Evolutionary conservation across 2,329 filamentous ascomycete species (phyloP), one percentile per base, ranked within the genome.

Genomic region (Ascochyta clinopodiicola): DNA sequence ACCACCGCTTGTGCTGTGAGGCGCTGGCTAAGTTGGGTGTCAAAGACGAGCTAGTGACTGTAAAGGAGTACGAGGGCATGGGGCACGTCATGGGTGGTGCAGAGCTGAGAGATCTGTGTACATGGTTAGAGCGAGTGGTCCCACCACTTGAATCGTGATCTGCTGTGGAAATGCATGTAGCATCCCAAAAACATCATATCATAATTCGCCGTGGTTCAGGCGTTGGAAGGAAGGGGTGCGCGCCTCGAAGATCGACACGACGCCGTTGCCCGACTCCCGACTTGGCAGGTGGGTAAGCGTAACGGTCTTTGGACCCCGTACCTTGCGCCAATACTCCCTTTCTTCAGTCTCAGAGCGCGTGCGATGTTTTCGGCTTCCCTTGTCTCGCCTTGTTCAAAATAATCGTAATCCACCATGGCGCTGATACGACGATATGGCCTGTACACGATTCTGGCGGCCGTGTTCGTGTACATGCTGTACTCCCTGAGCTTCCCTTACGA

Each of bases 61-160:
- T 77, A 22, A 72, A 79, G 51, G 79, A 80, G 58, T 83, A 83
- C 67, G 77, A 82, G 44, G 79, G 78, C 0, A 70, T 82, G 67
- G 79, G 76, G 1, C 81, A 84, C 72, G 69, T 70, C 9, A 73
- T 80, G 34, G 71, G 61, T 50, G 77, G 76, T 10, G 62, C 72
- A 12, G 76, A 81, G 60, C 62, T 83, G 56, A 72, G 76, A 58
- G 80, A 83, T 67, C 62, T 83, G 50, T 79, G 78, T 62, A 53
- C 47, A 8, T 82, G 76, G 71, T 21, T 81, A 66, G 72, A 80
- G 61, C 69, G 60, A 45, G 72, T 77, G 35, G 64, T 80, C 29
- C 78, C 78, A 19, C 62, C 68, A 34, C 53, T 78, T 3, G 46
- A 56, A n/a, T 25, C 8, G 9, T 51, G 39, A 44, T 34, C 27